These are phyloP conservation scores for Phytopythium chamaehyphon DNA, from an alignment of 352 stramenopile genomes.

Conservation along the genomic window DNA sequence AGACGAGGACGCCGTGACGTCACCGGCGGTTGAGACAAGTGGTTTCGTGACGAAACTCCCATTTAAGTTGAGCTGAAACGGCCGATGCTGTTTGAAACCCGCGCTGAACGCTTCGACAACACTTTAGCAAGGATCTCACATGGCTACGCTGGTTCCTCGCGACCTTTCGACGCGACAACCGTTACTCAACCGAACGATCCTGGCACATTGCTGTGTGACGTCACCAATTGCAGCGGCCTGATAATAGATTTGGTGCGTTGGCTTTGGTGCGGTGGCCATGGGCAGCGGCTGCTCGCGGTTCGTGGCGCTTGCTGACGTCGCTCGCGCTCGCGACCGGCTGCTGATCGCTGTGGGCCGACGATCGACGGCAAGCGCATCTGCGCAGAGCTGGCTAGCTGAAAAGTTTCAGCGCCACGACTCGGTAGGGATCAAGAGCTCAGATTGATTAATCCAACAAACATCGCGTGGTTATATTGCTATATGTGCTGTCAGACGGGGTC, in stretches of 20 bases:
- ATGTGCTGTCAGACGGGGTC: neutral
- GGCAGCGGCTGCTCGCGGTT: constrained; percentile 21
- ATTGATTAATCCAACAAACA: neutral
- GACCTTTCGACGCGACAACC: neutral
- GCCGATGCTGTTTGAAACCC: neutral
- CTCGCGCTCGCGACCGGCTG: constrained; percentile 25
- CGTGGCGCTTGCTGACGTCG: constrained; percentile 22
- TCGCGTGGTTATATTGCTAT: too few species aligned
- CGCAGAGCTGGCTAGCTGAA: constrained; percentile 11
- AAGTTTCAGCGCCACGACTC: constrained; percentile 29
- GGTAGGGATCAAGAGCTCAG: constrained; percentile 6
- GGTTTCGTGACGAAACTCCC: constrained; percentile 3
- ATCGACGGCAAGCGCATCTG: constrained; percentile 10
- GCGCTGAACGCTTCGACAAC: neutral
- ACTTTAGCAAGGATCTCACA: neutral
- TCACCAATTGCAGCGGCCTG: neutral
- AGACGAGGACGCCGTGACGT: constrained; percentile 2
- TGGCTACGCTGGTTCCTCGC: constrained; percentile 5
- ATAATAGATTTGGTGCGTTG: neutral
- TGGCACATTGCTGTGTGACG: neutral
- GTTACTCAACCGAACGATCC: neutral
- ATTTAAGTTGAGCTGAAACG: neutral
- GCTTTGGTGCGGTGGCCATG: constrained; percentile 11
- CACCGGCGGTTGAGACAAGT: neutral
- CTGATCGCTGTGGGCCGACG: constrained; percentile 22